These are phyloP conservation scores for Artomyces pyxidatus DNA, from an alignment of 768 basidiomycete genomes.

Conservation along the genomic window DNA sequence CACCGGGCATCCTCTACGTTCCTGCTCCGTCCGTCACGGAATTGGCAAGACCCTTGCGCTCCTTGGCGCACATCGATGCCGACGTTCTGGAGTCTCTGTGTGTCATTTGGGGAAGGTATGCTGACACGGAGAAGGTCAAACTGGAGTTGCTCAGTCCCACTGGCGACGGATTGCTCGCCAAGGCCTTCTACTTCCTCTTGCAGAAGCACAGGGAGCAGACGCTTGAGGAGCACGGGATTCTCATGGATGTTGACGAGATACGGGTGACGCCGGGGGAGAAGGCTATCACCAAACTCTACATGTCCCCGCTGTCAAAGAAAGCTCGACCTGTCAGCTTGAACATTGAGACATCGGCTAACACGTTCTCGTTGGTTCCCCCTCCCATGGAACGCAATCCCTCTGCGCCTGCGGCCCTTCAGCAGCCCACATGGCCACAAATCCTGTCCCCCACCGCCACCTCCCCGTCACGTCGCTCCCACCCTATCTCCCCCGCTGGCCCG, in stretches of 20 bases:
- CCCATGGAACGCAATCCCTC: constrained; percentile 7
- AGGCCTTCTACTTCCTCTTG: constrained; percentile 85
- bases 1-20: constrained; percentile 39
- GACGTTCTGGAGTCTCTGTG: constrained; percentile 73
- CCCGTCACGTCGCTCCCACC: constrained; percentile 11
- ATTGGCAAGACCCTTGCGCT: constrained; percentile 62
- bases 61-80: constrained; percentile 61
- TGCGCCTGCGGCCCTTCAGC: constrained; percentile 12
- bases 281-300: constrained; percentile 34
- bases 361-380: constrained; percentile 6
- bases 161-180: constrained; percentile 67
- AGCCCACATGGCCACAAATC: constrained; percentile 5
- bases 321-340: constrained; percentile 13
- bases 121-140: constrained; percentile 49
- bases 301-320: constrained; percentile 30
- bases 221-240: constrained; percentile 45
- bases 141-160: constrained; percentile 61
- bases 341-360: constrained; percentile 1
- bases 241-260: constrained; percentile 27
- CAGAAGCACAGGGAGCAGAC: constrained; percentile 63
- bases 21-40: constrained; percentile 31
- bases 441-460: neutral
- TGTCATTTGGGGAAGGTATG: constrained; percentile 77
- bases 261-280: constrained; percentile 22
- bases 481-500: constrained; percentile 15